A percentile compares a stretch with the other conserved stretches of the same genome.
Conservation (phyloP, 2,329 filamentous ascomycete genomes). For the Microthyrium microscopicum region DNA sequence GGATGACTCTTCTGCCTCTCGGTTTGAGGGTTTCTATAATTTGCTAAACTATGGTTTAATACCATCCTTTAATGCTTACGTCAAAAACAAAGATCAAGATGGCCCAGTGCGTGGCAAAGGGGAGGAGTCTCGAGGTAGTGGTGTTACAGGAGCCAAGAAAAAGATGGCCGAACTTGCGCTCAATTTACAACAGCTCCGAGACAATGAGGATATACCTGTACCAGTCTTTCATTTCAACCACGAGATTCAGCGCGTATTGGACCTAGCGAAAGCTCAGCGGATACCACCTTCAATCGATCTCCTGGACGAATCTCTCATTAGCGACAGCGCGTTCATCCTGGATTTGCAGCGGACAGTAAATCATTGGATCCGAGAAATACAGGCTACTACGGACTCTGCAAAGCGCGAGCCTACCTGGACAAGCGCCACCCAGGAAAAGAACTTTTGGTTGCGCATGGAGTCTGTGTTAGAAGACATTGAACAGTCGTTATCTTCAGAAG, state of each 20-base stretch:
- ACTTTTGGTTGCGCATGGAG: conserved; percentile 98
- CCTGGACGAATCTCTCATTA: conserved; percentile 58
- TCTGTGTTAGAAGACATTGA: conserved; percentile 84
- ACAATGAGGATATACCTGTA: conserved; percentile 95
- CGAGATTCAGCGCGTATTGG: conserved; percentile 69
- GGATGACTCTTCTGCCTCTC: not conserved
- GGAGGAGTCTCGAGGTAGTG: conserved; percentile 77
- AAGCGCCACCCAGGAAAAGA: conserved; percentile 92
- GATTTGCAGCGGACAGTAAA: conserved; percentile 87
- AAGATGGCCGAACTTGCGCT: conserved; percentile 87
- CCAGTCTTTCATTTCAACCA: conserved; percentile 76
- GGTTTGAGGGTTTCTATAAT: conserved; percentile 78
- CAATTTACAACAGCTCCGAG: conserved; percentile 77
- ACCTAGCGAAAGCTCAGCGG: conserved; percentile 52
- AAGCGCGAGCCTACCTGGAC: conserved; percentile 54
- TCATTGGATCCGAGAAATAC: conserved; percentile 97
- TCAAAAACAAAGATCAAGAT: conserved; percentile 41
- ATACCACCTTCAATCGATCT: conserved; percentile 57
- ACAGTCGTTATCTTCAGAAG: conserved; percentile 70
- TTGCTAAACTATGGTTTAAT: conserved; percentile 81
- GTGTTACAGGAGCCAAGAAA: conserved; percentile 94
- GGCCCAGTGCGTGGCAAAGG: conserved; percentile 46
- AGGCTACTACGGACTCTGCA: conserved; percentile 86
- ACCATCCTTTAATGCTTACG: conserved; percentile 95
- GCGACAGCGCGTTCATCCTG: conserved; percentile 86